A percentile compares a stretch with the other conserved stretches of the same genome.
Evolutionary conservation across 1,139 yeast genomes (phyloP).

Genomic region (Candida sp.): DNA sequence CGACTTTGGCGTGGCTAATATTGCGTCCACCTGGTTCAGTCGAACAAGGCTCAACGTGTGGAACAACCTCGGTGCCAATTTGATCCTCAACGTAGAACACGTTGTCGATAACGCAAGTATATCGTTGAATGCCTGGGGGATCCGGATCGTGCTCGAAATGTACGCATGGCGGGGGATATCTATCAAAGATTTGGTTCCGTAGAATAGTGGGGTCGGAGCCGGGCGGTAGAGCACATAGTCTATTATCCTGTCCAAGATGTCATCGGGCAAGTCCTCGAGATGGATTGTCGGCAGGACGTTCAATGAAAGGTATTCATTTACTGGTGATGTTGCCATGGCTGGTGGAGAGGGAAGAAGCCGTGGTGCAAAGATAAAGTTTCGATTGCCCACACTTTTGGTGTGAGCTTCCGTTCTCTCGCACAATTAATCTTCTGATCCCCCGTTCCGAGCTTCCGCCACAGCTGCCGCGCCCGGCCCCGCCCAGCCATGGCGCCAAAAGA

Average conservation of each 20-base stretch:
- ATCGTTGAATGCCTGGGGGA: slow-evolving; percentile 15
- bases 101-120: slow-evolving; percentile 29
- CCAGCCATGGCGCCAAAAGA: too few relatives aligned
- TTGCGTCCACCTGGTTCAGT: slow-evolving; percentile 31
- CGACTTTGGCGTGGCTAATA: slow-evolving; percentile 25
- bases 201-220: background rate
- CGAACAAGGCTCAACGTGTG: slow-evolving; percentile 28
- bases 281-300: background rate
- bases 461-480: background rate
- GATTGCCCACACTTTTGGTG: background rate
- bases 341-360: background rate
- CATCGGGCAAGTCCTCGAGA: slow-evolving; percentile 20
- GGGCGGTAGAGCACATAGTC: slow-evolving; percentile 18
- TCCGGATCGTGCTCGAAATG: slow-evolving; percentile 17
- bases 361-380: background rate
- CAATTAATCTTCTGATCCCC: too few relatives aligned
- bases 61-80: slow-evolving; percentile 26
- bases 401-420: too few relatives aligned
- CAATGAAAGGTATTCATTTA: background rate
- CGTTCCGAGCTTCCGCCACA: background rate
- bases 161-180: slow-evolving; percentile 15
- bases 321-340: background rate
- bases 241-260: slow-evolving; percentile 21
- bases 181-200: background rate
- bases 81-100: slow-evolving; percentile 24